phyloP scores from a whole-genome alignment of 768 basidiomycete genomes.

The Pholiota microspora region DNA sequence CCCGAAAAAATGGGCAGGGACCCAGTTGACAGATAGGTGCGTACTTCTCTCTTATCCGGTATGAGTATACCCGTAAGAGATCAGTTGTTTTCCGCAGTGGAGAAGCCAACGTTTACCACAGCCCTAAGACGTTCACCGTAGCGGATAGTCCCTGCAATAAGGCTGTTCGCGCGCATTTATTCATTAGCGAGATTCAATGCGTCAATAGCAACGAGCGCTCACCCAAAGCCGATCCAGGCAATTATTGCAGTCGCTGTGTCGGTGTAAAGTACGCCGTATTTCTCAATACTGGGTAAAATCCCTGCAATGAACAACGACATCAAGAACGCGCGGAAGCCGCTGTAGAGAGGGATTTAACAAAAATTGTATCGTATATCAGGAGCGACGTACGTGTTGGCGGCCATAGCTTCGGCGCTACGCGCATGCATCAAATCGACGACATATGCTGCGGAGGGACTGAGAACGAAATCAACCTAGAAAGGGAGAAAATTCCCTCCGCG shows the following conservation, averaged over 20 bases:
- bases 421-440: constrained; percentile 57
- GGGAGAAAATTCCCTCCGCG: background rate
- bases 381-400: constrained; percentile 43
- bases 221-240: constrained; percentile 53
- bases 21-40: background rate
- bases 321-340: constrained; percentile 47
- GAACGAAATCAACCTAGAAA: constrained; percentile 50
- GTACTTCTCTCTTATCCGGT: background rate
- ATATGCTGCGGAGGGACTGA: constrained; percentile 56
- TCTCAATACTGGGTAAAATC: constrained; percentile 54
- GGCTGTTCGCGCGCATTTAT: constrained; percentile 27
- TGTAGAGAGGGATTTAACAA: constrained; percentile 16
- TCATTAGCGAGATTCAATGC: background rate
- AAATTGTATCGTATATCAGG: background rate
- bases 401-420: constrained; percentile 62
- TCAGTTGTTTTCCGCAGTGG: constrained; percentile 37
- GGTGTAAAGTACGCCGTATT: constrained; percentile 48
- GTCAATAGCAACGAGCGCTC: constrained; percentile 21
- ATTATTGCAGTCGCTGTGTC: constrained; percentile 44
- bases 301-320: constrained; percentile 39
- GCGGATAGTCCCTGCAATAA: constrained; percentile 50
- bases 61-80: background rate
- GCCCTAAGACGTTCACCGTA: constrained; percentile 58
- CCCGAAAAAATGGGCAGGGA: background rate
- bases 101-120: constrained; percentile 56